These are phyloP conservation scores for Spergularia azorica DNA, from an alignment of 179 eudicot species.

Conservation along the genomic window DNA sequence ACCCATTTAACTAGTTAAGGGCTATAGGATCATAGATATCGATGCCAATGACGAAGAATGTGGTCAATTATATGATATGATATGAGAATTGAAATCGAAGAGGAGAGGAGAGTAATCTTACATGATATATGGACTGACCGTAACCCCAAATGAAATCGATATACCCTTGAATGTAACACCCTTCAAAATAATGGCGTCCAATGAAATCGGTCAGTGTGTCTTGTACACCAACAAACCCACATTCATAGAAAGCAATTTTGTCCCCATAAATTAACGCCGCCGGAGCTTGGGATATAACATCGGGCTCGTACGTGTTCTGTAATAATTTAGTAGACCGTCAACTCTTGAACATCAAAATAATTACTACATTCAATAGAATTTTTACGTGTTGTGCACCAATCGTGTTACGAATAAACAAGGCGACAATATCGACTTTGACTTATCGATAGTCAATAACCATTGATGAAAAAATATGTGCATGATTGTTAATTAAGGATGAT, in stretches of 20 bases:
- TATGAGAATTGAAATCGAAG: neutral
- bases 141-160: constrained; percentile 39
- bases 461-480: too few species aligned
- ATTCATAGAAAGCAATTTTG: constrained; percentile 29
- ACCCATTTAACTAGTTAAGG: too few species aligned
- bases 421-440: too few species aligned
- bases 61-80: too few species aligned
- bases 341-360: too few species aligned
- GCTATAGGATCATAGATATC: too few species aligned
- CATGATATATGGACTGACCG: constrained; percentile 33
- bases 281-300: constrained; percentile 33
- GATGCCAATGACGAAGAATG: too few species aligned
- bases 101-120: neutral
- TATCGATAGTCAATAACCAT: too few species aligned
- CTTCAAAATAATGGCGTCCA: constrained; percentile 31
- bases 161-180: constrained; percentile 35
- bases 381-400: too few species aligned
- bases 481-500: neutral
- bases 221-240: constrained; percentile 35
- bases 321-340: too few species aligned
- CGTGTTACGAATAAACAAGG: too few species aligned
- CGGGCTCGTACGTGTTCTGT: constrained; percentile 24
- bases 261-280: constrained; percentile 25
- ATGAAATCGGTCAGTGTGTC: constrained; percentile 31
- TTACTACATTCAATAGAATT: too few species aligned